Evolutionary conservation across 176 grass and related monocot species (phyloP).

Genomic region (Raddia distichophylla): DNA sequence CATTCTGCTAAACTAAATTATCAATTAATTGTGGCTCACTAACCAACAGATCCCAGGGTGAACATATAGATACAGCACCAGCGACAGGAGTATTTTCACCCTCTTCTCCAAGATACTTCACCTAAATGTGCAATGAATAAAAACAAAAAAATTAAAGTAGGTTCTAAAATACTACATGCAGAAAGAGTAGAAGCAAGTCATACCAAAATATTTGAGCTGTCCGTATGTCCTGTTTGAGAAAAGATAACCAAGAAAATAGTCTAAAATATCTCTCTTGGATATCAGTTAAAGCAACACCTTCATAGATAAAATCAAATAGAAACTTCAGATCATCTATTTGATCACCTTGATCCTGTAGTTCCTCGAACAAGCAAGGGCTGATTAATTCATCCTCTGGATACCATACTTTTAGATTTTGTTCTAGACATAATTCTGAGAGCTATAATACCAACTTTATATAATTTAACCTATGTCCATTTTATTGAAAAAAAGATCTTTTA

Average conservation of each 20-base stretch:
- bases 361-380: conserved; percentile 74
- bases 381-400: conserved; percentile 75
- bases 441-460: conserved; percentile 79
- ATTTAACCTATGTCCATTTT: no score
- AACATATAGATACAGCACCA: conserved; percentile 90
- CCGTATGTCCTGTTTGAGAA: conserved; percentile 50
- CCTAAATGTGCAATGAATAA: conserved; percentile 49
- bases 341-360: conserved; percentile 47
- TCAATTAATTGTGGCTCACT: conserved; percentile 17
- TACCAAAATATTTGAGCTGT: conserved; percentile 70
- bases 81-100: conserved; percentile 86
- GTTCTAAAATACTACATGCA: not conserved
- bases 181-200: conserved; percentile 11
- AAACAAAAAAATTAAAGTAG: conserved; percentile 1
- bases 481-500: no score
- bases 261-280: conserved; percentile 82
- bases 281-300: conserved; percentile 75
- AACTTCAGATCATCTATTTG: conserved; percentile 67
- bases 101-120: conserved; percentile 98
- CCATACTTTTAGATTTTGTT: conserved; percentile 73
- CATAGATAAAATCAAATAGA: conserved; percentile 91
- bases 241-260: conserved; percentile 60
- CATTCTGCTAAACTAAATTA: not conserved
- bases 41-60: conserved; percentile 97
- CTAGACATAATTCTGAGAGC: conserved; percentile 70